Conservation (phyloP, 78 protist genomes). For the Monosiga brevicollis region DNA sequence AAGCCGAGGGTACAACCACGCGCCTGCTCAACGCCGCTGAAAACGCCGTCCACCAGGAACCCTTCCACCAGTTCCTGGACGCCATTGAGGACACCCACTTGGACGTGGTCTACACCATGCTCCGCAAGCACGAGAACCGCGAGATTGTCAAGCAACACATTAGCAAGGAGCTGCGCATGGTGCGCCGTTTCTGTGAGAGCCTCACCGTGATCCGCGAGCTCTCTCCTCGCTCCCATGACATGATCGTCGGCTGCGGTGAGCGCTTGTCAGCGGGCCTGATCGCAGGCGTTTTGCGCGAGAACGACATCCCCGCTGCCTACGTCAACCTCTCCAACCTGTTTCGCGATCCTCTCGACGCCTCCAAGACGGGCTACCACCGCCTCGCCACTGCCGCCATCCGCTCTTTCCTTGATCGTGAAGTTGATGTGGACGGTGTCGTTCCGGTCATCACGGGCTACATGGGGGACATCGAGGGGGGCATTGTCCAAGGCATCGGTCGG, state of each 20-base stretch:
- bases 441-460: conserved; percentile 18
- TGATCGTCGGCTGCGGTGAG: not conserved
- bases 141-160: not conserved
- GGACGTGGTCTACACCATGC: not conserved
- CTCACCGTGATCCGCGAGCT: not conserved
- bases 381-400: not conserved
- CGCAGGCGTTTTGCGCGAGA: not conserved
- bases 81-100: not conserved
- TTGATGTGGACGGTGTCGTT: not conserved
- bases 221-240: not conserved
- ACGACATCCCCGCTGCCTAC: not conserved
- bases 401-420: not conserved
- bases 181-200: not conserved
- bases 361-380: not conserved
- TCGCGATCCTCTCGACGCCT: not conserved
- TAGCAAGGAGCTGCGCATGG: not conserved
- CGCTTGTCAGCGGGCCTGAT: not conserved
- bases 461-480: conserved; percentile 27
- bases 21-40: not conserved
- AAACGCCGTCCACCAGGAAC: not conserved
- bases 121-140: not conserved
- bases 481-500: conserved; percentile 15
- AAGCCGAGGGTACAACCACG: conserved; percentile 23
- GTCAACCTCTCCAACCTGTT: not conserved
- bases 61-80: not conserved